Percentiles rank a stretch among this genome's conserved stretches.
Conservation (phyloP, 352 stramenopile species). For the Pythium volutum region DNA sequence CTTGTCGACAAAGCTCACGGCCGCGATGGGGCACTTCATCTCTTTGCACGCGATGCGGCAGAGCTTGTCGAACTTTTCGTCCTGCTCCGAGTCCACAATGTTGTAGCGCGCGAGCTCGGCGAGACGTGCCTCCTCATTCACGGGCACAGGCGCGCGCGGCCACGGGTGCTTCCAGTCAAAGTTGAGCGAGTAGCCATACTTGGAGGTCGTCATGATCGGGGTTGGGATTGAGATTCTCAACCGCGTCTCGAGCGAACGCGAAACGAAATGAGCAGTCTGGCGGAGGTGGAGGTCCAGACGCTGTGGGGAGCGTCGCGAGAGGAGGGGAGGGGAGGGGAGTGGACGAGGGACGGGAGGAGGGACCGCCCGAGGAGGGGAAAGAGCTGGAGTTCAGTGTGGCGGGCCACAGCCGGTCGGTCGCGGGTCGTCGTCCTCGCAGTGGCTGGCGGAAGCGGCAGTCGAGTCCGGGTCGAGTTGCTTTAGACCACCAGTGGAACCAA, state of each 20-base stretch:
- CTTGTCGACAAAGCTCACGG: constrained; percentile 84
- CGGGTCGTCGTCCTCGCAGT: constrained; percentile 14
- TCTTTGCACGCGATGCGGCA: constrained; percentile 87
- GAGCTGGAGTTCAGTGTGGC: constrained; percentile 2
- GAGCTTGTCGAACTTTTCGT: constrained; percentile 87
- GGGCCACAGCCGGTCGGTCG: background rate
- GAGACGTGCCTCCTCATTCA: constrained; percentile 70
- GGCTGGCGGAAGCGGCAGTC: constrained; percentile 1
- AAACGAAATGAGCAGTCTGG: constrained; percentile 12
- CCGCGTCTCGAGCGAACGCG: no score
- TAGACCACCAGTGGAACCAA: background rate
- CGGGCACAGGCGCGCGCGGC: constrained; percentile 62
- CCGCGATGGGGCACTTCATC: constrained; percentile 88
- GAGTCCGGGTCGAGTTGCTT: background rate
- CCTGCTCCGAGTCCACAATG: constrained; percentile 78
- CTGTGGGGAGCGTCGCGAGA: no score
- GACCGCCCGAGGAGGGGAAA: background rate
- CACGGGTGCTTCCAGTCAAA: constrained; percentile 86
- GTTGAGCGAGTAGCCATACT: constrained; percentile 80
- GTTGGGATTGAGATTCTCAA: background rate
- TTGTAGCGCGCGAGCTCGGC: constrained; percentile 62
- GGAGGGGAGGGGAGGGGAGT: background rate
- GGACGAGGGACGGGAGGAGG: background rate
- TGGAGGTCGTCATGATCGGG: constrained; percentile 29
- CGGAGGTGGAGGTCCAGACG: background rate